Evolutionary conservation across 805 yeast genomes (phyloP).

Genomic region (Naumovozyma dairenensis): DNA sequence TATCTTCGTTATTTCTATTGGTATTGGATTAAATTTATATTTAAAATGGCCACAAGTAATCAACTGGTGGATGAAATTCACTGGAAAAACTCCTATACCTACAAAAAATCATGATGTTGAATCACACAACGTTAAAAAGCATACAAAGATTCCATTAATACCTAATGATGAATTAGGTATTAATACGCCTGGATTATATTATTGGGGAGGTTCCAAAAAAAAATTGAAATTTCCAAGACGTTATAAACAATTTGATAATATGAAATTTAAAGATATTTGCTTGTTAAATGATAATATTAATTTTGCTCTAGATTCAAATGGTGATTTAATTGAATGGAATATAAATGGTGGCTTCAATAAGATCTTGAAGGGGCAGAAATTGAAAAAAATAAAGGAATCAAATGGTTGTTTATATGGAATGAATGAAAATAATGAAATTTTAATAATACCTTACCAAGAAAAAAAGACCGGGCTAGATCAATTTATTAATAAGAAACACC

Average conservation of each 20-base stretch:
- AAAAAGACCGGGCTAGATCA: background rate
- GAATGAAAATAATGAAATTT: constrained; percentile 28
- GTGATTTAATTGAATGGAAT: constrained; percentile 66
- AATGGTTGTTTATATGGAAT: constrained; percentile 45
- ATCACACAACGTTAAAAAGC: constrained; percentile 30
- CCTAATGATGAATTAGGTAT: constrained; percentile 29
- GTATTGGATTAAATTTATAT: constrained; percentile 29
- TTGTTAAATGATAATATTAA: constrained; percentile 36
- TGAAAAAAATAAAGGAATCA: constrained; percentile 39
- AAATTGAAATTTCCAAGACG: constrained; percentile 44
- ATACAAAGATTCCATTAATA: constrained; percentile 30
- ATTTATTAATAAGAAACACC: constrained; percentile 4
- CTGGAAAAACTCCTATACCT: background rate
- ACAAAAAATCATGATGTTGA: background rate
- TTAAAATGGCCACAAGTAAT: constrained; percentile 28
- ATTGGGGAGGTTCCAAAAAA: constrained; percentile 48
- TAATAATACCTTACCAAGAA: constrained; percentile 25
- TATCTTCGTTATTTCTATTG: constrained; percentile 31
- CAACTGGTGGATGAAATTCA: constrained; percentile 23
- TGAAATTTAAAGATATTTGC: constrained; percentile 45
- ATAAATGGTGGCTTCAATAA: constrained; percentile 20
- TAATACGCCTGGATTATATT: constrained; percentile 46
- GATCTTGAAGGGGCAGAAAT: constrained; percentile 39
- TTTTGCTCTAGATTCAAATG: constrained; percentile 54
- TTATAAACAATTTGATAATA: constrained; percentile 53